Percentiles rank a stretch among this genome's conserved stretches.
Conservation (phyloP, 495 filamentous ascomycete species). For the Zalerion maritima region DNA sequence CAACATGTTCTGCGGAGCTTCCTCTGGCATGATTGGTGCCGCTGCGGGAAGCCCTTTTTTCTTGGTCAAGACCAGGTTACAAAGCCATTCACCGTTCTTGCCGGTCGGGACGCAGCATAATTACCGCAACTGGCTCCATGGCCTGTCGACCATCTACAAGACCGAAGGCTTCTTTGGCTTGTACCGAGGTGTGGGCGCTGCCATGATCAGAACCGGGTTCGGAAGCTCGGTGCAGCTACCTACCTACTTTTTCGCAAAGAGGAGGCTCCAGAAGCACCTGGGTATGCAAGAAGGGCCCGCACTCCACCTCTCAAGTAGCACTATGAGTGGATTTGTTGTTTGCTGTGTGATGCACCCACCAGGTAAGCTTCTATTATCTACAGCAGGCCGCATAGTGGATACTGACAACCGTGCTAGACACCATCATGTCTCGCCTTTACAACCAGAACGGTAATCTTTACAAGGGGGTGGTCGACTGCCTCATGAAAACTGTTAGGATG, state of each 20-base stretch:
- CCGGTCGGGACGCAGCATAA: constrained; percentile 92
- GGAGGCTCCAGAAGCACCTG: constrained; percentile 60
- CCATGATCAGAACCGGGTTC: constrained; percentile 95
- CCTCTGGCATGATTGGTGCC: constrained; percentile 79
- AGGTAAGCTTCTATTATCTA: constrained; percentile 34
- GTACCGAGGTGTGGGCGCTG: constrained; percentile 79
- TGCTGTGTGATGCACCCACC: constrained; percentile 98
- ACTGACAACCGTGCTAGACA: constrained; percentile 42
- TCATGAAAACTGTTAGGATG: constrained; percentile 77
- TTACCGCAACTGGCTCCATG: constrained; percentile 77
- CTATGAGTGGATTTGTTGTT: constrained; percentile 87
- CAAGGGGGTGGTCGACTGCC: constrained; percentile 78
- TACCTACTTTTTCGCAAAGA: constrained; percentile 96
- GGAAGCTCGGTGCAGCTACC: constrained; percentile 90
- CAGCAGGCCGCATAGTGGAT: neutral
- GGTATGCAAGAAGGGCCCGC: constrained; percentile 85
- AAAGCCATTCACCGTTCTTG: constrained; percentile 86
- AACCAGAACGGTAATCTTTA: constrained; percentile 98
- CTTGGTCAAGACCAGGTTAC: constrained; percentile 92
- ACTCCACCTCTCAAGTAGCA: constrained; percentile 76
- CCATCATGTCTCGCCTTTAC: constrained; percentile 97
- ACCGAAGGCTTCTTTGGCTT: constrained; percentile 67
- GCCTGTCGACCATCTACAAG: constrained; percentile 60
- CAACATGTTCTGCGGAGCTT: constrained; percentile 85
- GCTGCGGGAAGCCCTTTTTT: constrained; percentile 91